Conservation (phyloP, 441 rosid species). For the Macaranga tanarius region DNA sequence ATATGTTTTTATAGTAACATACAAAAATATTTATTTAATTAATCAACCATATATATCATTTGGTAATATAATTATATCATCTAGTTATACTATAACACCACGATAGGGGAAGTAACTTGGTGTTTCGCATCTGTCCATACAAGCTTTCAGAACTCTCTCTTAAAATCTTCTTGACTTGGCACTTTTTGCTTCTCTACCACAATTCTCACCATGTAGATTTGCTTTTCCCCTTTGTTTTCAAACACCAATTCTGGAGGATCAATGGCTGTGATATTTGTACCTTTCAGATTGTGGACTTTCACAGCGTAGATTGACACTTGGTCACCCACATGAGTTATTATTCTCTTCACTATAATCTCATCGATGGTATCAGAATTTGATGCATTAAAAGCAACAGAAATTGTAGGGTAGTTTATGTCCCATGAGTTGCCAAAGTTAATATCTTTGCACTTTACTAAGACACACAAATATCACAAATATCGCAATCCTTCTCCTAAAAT, state of each 20-base stretch:
- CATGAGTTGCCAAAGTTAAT: constrained; percentile 8
- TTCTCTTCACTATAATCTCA: constrained; percentile 16
- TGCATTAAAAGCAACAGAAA: constrained; percentile 25
- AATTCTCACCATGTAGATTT: constrained; percentile 19
- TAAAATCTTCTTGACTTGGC: not conserved
- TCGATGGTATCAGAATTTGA: not conserved
- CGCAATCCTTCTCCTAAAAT: too few species aligned
- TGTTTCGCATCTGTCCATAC: constrained; percentile 27
- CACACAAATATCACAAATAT: too few species aligned
- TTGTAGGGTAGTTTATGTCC: constrained; percentile 37
- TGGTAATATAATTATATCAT: not conserved
- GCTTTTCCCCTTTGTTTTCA: constrained; percentile 19
- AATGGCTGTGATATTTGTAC: constrained; percentile 6
- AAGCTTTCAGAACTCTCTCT: constrained; percentile 15
- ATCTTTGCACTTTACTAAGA: constrained; percentile 23
- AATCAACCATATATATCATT: not conserved
- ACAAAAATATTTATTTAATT: too few species aligned
- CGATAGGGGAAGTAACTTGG: constrained; percentile 25
- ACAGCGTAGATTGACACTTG: not conserved
- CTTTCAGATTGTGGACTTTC: not conserved
- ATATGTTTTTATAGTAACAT: too few species aligned
- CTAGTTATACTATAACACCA: constrained; percentile 16
- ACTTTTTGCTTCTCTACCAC: not conserved
- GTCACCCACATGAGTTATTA: constrained; percentile 18
- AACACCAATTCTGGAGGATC: constrained; percentile 23